Evolutionary conservation across 2,329 filamentous ascomycete genomes (phyloP).

Genomic region (Atkinsonella texensis): DNA sequence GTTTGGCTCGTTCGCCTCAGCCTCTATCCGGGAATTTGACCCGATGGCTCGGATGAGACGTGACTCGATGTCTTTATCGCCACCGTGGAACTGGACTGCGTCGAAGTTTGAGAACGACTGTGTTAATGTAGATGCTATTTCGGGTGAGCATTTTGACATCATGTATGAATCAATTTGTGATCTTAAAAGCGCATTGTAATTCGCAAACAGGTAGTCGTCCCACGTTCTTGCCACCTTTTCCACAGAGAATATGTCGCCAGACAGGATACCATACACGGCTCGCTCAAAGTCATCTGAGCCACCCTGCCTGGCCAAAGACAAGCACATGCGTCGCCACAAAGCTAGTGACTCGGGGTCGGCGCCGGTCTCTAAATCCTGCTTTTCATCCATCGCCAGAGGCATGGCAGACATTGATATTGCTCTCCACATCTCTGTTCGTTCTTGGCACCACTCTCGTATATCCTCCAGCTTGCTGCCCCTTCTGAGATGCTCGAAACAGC

Average conservation of each 20-base stretch:
- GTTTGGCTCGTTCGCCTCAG: conserved; percentile 51
- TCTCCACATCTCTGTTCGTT: conserved; percentile 80
- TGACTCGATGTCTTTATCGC: conserved; percentile 37
- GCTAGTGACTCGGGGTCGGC: conserved; percentile 32
- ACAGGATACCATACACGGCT: conserved; percentile 83
- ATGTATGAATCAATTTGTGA: conserved; percentile 68
- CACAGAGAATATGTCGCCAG: conserved; percentile 69
- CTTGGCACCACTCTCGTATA: conserved; percentile 76
- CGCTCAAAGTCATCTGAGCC: conserved; percentile 67
- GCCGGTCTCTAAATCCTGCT: conserved; percentile 20
- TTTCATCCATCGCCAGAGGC: conserved; percentile 41
- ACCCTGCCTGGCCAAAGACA: conserved; percentile 55
- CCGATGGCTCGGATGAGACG: conserved; percentile 51
- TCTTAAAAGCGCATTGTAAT: conserved; percentile 77
- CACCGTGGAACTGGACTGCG: conserved; percentile 49
- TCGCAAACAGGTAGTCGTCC: conserved; percentile 78
- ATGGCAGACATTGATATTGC: conserved; percentile 70
- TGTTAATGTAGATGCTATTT: conserved; percentile 38
- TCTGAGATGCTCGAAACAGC: conserved; percentile 86
- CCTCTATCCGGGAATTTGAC: conserved; percentile 38
- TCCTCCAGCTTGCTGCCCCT: conserved; percentile 64
- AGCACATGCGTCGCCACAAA: conserved; percentile 73
- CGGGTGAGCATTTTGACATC: conserved; percentile 39
- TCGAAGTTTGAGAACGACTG: conserved; percentile 54
- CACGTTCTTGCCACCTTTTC: conserved; percentile 65